phyloP scores from a whole-genome alignment of 2,329 filamentous ascomycete species.

The Aspergillus jensenii region DNA sequence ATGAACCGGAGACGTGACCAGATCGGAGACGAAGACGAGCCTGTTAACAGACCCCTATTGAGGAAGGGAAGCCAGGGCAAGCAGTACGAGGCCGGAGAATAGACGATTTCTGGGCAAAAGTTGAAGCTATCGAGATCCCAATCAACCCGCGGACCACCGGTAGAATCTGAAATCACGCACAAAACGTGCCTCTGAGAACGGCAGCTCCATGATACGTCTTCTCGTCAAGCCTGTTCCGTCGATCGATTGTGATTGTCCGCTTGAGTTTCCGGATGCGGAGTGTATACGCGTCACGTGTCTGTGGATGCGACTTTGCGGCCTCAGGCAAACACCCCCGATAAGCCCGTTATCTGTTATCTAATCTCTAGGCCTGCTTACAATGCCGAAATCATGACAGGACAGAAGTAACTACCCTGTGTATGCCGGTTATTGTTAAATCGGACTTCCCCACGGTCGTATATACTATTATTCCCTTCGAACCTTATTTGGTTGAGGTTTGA shows the following conservation, averaged over 20 bases:
- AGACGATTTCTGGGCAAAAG: neutral
- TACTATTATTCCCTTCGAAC: too few relatives aligned
- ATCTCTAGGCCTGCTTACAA: neutral
- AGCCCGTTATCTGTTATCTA: neutral
- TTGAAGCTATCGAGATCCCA: neutral
- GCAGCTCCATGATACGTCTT: neutral
- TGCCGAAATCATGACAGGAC: neutral
- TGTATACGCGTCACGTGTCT: neutral
- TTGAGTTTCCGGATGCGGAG: constrained; percentile 4
- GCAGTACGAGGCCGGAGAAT: neutral
- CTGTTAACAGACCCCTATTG: neutral
- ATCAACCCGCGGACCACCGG: neutral
- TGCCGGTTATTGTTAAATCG: neutral
- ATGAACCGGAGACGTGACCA: too few relatives aligned
- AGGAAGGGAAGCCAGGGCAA: neutral
- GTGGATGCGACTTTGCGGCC: neutral
- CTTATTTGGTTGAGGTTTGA: neutral
- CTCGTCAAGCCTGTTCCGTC: neutral
- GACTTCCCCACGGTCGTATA: neutral
- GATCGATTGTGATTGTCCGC: neutral
- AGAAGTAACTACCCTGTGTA: too few relatives aligned
- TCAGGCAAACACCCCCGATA: neutral
- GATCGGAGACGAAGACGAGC: too few relatives aligned
- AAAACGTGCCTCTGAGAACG: neutral
- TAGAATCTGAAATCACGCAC: neutral